Percentiles rank a stretch among this genome's conserved stretches.
These are phyloP conservation scores for Malassezia yamatoensis DNA, from an alignment of 1,284 basidiomycete species.

Conservation along the genomic window DNA sequence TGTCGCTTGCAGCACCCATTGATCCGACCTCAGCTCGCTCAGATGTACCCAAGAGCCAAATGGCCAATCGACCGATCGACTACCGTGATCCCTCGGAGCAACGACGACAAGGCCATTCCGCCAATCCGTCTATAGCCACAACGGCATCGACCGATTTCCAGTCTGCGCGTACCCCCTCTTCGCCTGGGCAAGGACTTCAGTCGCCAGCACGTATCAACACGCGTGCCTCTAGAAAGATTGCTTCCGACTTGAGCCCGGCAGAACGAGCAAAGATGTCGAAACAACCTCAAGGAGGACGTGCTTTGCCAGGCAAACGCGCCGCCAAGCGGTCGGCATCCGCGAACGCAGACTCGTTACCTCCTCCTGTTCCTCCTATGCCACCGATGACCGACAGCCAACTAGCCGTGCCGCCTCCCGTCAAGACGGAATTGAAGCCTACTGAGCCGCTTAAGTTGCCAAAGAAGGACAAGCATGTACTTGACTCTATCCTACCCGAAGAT, in stretches of 20 bases:
- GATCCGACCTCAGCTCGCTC: too few relatives aligned
- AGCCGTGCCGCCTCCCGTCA: too few relatives aligned
- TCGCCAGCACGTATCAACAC: conserved; percentile 2
- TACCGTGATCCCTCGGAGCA: too few relatives aligned
- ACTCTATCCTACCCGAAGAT: too few relatives aligned
- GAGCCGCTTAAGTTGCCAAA: neutral
- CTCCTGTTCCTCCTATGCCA: neutral
- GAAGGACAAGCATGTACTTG: too few relatives aligned
- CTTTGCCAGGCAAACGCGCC: neutral
- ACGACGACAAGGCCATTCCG: neutral
- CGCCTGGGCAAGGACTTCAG: neutral
- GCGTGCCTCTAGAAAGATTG: neutral
- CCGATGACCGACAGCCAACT: neutral
- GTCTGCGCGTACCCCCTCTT: neutral
- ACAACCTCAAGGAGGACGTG: neutral
- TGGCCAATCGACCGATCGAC: too few relatives aligned
- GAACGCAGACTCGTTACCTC: neutral
- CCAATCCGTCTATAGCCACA: neutral
- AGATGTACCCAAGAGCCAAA: too few relatives aligned
- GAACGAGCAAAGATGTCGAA: neutral
- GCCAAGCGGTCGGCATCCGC: neutral
- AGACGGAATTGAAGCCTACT: too few relatives aligned
- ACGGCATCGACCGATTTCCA: conserved; percentile 1
- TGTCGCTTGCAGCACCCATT: neutral
- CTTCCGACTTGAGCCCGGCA: neutral